Percentiles rank a stretch among this genome's conserved stretches.
Evolutionary conservation across 140 eudicot species (phyloP).

Genomic region (Bidens hawaiensis): DNA sequence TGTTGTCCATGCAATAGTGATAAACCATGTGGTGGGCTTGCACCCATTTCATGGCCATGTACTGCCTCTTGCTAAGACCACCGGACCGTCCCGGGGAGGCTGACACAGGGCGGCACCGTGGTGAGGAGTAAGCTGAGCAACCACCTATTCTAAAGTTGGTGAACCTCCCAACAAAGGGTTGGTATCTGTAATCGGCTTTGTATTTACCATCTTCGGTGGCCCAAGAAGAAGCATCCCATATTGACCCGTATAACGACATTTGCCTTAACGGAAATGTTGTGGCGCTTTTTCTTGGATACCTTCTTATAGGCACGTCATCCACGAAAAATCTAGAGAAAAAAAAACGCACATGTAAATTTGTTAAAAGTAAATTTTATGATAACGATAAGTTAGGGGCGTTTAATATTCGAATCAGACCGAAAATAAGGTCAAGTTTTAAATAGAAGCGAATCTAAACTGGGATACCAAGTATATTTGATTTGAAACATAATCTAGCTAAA

Average conservation of each 20-base stretch:
- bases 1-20: constrained; percentile 70
- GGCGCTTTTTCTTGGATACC: constrained; percentile 70
- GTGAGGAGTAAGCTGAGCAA: constrained; percentile 66
- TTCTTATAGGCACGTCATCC: constrained; percentile 88
- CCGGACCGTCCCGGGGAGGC: constrained; percentile 70
- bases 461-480: not conserved
- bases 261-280: constrained; percentile 82
- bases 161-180: constrained; percentile 77
- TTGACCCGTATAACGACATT: constrained; percentile 95
- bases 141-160: constrained; percentile 71
- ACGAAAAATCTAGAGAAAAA: constrained; percentile 66
- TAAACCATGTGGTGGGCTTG: constrained; percentile 60
- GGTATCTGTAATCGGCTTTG: constrained; percentile 77
- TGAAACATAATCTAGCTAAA: not conserved
- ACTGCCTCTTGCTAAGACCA: constrained; percentile 56
- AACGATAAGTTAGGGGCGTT: not conserved
- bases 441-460: not conserved
- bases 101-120: constrained; percentile 65
- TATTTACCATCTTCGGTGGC: constrained; percentile 96
- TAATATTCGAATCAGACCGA: not conserved
- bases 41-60: constrained; percentile 67
- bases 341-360: not conserved
- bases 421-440: too few species aligned
- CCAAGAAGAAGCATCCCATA: constrained; percentile 99
- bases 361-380: not conserved